phyloP scores from a whole-genome alignment of 345 rosid species.

The Gossypium turneri region DNA sequence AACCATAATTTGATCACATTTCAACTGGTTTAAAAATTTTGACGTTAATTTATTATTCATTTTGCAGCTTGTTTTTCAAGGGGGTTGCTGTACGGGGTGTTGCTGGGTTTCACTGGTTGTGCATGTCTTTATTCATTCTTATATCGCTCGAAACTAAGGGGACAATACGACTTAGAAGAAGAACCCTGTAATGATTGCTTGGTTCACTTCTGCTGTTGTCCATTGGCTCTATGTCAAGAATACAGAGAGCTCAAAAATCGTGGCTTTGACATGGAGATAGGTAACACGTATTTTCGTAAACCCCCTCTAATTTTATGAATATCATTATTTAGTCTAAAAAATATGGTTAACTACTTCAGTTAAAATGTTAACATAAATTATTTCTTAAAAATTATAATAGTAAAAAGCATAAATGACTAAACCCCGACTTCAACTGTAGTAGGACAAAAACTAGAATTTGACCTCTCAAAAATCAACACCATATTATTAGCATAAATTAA shows the following conservation, averaged over 20 bases:
- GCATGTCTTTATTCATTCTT: neutral
- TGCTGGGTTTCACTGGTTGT: neutral
- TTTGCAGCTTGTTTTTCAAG: neutral
- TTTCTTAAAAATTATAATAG: no score
- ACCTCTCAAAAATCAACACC: neutral
- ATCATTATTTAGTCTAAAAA: no score
- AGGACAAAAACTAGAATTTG: neutral
- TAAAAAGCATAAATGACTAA: neutral
- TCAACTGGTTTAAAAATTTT: no score
- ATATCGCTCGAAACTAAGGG: neutral
- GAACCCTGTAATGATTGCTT: neutral
- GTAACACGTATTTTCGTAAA: neutral
- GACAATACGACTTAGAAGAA: neutral
- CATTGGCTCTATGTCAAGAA: neutral
- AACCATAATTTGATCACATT: no score
- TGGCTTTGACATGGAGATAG: slow-evolving; percentile 7
- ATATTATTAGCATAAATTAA: no score
- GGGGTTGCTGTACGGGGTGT: neutral
- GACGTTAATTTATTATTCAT: no score
- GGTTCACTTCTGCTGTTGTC: neutral
- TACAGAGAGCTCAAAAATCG: neutral
- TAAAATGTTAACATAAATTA: no score
- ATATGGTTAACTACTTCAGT: no score
- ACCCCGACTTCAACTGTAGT: neutral
- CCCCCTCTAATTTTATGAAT: no score